Evolutionary conservation across 106 monocot species (phyloP).

Genomic region (Iris macrosiphon): DNA sequence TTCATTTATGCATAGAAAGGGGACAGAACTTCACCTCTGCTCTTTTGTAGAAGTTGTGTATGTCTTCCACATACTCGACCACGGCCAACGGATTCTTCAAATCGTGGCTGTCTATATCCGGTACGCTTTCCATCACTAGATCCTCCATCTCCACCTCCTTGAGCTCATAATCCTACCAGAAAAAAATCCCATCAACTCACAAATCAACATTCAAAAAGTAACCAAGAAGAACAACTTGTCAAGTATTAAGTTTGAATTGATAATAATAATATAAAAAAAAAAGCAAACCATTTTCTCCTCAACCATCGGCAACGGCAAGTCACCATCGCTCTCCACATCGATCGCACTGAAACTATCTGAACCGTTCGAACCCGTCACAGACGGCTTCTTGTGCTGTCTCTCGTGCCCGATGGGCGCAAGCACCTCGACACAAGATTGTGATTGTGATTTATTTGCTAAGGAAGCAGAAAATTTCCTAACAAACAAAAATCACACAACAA

Average conservation of each 20-base stretch:
- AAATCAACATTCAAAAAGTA: neutral
- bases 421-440: constrained; percentile 37
- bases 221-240: neutral
- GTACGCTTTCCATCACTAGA: constrained; percentile 16
- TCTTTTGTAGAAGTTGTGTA: constrained; percentile 55
- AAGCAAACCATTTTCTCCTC: constrained; percentile 49
- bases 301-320: constrained; percentile 43
- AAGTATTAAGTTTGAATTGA: neutral
- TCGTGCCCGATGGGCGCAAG: constrained; percentile 29
- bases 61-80: constrained; percentile 62
- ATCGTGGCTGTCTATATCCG: constrained; percentile 66
- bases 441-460: constrained; percentile 37
- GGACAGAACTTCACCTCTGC: constrained; percentile 42
- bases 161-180: constrained; percentile 33
- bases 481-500: constrained; percentile 9
- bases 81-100: constrained; percentile 64
- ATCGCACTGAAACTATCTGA: constrained; percentile 16
- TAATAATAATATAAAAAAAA: neutral
- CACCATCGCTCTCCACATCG: constrained; percentile 39
- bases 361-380: constrained; percentile 1
- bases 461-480: constrained; percentile 71
- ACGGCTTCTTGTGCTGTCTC: constrained; percentile 29
- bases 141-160: constrained; percentile 85
- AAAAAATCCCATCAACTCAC: neutral
- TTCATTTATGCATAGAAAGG: too few species aligned